Evolutionary conservation across 208 protist genomes (phyloP), one percentile per base, ranked within the genome.

Genomic region (Crithidia thermophila): DNA sequence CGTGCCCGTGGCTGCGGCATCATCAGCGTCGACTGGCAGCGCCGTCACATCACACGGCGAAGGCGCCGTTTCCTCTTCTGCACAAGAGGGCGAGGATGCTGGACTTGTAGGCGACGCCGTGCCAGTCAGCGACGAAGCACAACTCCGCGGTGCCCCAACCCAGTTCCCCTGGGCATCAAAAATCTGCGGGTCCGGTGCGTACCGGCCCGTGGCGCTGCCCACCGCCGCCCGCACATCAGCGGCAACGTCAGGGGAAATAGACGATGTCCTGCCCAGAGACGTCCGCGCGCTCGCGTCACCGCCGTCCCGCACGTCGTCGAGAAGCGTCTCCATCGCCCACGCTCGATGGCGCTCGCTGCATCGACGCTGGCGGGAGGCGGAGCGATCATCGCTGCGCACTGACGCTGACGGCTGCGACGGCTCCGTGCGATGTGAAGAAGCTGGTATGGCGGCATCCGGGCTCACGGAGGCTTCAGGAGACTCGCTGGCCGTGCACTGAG

Each of bases 141-240:
- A 36, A 6, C 30, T 23, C 42, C 10, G 37, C 21, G 21, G 9
- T 43, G 34, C 20, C n/a, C n/a, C n/a, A n/a, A 40, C 2, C 0
- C 39, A 11, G 10, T 31, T 39, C 1, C 40, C 57, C 33, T 65
- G 9, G 11, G 11, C 45, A 23, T 7, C 16, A 9, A 73, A 66
- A 11, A 66, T 46, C 33, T 46, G 30, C 28, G 67, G 67, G 42
- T 55, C 58, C 8, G 67, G 67, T n/a, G 67, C 67, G 58, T 55
- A 40, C 13, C 58, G 67, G n/a, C 58, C 58, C n/a, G 42, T 39
- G 10, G 67, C 58, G 10, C 60, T 52, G 42, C 36, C 60, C 16
- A 47, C 67, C 0, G 18, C 31, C 7, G 20, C 4, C 21, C 3
- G 27, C 2, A 5, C 45, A 51, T 4, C 45, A 51, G 45, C 45